Evolutionary conservation across 2,329 filamentous ascomycete species (phyloP).

Genomic region (Chaetomiaceae sp.): DNA sequence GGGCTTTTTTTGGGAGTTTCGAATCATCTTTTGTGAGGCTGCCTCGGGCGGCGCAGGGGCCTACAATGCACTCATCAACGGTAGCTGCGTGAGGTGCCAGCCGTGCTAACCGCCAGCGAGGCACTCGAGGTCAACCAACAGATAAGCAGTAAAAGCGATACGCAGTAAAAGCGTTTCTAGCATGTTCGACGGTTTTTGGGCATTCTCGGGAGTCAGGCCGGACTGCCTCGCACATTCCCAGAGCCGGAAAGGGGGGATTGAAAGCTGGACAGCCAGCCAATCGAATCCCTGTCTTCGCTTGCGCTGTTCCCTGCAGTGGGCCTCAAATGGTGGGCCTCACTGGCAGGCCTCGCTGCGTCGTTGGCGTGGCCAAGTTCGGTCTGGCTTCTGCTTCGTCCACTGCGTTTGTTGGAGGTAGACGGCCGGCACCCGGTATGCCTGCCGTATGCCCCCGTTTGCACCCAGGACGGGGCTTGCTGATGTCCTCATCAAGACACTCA

Average conservation of each 20-base stretch:
- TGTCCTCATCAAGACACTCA: background rate
- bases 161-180: background rate
- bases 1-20: no score
- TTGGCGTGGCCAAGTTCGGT: background rate
- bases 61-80: background rate
- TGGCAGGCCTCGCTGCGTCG: conserved; percentile 3
- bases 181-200: conserved; percentile 1
- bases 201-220: background rate
- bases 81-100: background rate
- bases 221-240: background rate
- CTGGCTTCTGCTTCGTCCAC: background rate
- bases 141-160: background rate
- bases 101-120: background rate
- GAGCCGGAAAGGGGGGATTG: background rate
- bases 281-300: background rate
- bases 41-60: background rate
- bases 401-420: background rate
- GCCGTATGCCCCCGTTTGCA: background rate
- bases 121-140: background rate
- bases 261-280: background rate
- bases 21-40: no score
- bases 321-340: no score
- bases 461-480: no score
- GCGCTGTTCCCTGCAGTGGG: background rate
- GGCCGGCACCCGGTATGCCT: background rate